Conservation (phyloP, 192 early-diverging fungal species). For the Backusella tuberculispora region DNA sequence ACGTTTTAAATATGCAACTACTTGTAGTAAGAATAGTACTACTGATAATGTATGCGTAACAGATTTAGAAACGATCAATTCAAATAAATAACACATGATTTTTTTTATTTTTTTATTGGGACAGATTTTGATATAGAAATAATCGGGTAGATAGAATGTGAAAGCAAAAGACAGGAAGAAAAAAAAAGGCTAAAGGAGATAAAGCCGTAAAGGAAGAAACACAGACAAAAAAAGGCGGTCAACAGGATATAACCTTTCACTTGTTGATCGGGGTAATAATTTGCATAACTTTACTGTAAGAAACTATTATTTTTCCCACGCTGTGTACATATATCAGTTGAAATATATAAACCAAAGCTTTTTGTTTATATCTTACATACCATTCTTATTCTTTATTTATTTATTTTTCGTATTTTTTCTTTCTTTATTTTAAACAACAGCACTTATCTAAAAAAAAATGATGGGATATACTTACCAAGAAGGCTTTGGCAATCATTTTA, state of each 20-base stretch:
- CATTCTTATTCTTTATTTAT: neutral
- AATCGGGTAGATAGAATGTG: neutral
- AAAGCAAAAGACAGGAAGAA: neutral
- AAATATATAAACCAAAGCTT: constrained; percentile 4
- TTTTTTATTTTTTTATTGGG: neutral
- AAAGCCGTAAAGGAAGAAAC: neutral
- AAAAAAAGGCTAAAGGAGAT: neutral
- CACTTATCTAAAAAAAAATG: neutral
- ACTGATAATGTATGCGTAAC: neutral
- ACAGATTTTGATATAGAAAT: neutral
- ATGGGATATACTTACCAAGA: constrained; percentile 63
- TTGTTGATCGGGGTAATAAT: constrained; percentile 12
- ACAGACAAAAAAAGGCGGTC: neutral
- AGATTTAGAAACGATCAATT: neutral
- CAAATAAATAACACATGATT: neutral
- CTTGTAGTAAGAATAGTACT: too few species aligned
- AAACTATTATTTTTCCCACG: neutral
- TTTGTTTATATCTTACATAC: neutral
- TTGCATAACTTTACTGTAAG: neutral
- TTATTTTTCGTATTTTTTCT: neutral
- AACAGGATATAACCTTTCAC: constrained; percentile 10
- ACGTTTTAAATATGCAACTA: too few species aligned
- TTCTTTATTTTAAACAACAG: neutral
- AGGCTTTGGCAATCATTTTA: constrained; percentile 92
- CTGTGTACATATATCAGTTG: neutral